Conservation (phyloP, 345 rosid species). For the Aethionema arabicum region DNA sequence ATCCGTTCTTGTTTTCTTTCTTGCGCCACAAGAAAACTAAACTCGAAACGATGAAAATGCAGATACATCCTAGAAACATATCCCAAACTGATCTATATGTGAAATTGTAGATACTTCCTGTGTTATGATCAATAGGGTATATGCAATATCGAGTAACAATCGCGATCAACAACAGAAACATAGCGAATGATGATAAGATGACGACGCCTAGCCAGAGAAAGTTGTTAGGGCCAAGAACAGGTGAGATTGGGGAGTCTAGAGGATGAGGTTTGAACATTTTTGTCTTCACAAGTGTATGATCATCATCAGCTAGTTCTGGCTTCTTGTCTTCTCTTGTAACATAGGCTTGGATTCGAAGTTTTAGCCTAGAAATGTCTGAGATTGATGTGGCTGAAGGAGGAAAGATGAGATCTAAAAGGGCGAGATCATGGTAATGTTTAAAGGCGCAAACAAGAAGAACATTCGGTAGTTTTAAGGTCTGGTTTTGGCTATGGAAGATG, state of each 20-base stretch:
- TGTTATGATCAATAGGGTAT: constrained; percentile 56
- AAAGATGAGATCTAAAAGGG: constrained; percentile 58
- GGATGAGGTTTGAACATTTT: constrained; percentile 57
- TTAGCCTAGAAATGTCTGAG: constrained; percentile 32
- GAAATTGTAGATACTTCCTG: constrained; percentile 37
- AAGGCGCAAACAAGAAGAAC: constrained; percentile 63
- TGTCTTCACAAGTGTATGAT: constrained; percentile 31
- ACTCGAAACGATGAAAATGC: constrained; percentile 50
- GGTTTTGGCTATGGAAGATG: constrained; percentile 38
- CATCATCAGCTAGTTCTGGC: constrained; percentile 17
- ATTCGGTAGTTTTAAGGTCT: constrained; percentile 42
- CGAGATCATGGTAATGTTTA: constrained; percentile 51
- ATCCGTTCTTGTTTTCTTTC: constrained; percentile 36
- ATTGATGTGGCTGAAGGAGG: constrained; percentile 42
- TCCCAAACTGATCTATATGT: constrained; percentile 47
- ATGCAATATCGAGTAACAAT: constrained; percentile 60
- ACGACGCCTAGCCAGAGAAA: constrained; percentile 75
- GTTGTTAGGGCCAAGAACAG: constrained; percentile 64
- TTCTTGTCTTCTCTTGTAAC: constrained; percentile 53
- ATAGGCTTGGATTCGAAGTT: constrained; percentile 50
- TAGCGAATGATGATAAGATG: constrained; percentile 56
- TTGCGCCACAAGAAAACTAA: constrained; percentile 63
- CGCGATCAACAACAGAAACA: constrained; percentile 63
- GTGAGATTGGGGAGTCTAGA: constrained; percentile 50
- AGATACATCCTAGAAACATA: constrained; percentile 54